Evolutionary conservation across 805 yeast genomes (phyloP).

Genomic region (Clavispora vitiphila): DNA sequence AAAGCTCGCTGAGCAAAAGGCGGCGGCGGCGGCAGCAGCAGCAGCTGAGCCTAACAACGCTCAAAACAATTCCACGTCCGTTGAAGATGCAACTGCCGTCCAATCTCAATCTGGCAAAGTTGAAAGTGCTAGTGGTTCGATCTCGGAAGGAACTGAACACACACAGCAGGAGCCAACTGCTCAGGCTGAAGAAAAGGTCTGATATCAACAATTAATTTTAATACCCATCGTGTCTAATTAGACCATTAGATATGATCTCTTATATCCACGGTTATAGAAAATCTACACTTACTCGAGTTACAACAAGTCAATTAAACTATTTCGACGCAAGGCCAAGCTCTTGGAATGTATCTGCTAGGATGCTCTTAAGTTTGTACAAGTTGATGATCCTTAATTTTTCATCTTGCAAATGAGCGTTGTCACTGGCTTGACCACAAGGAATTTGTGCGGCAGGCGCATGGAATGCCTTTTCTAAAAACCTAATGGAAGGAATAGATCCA

Average conservation of each 20-base stretch:
- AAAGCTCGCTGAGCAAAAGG: constrained; percentile 17
- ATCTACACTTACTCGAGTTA: too few species aligned
- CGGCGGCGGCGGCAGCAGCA: constrained; percentile 12
- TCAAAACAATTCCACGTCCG: neutral
- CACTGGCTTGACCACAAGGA: constrained; percentile 94
- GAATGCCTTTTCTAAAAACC: constrained; percentile 77
- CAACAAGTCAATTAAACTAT: too few species aligned
- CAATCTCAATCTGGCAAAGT: neutral
- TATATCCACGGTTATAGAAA: neutral
- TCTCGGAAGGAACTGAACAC: neutral
- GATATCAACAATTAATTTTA: neutral
- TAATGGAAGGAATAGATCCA: constrained; percentile 89
- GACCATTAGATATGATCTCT: neutral
- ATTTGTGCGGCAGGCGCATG: constrained; percentile 90
- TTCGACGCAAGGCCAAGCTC: constrained; percentile 23
- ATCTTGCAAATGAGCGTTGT: constrained; percentile 87
- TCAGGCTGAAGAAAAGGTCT: neutral
- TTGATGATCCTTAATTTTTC: constrained; percentile 80
- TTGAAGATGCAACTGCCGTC: neutral
- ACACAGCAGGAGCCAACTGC: neutral
- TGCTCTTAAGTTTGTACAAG: constrained; percentile 65
- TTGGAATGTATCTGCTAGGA: constrained; percentile 50
- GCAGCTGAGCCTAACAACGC: neutral
- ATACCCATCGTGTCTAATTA: neutral
- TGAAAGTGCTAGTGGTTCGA: neutral